Evolutionary conservation across 2,329 filamentous ascomycete species (phyloP), one percentile per base, ranked within the genome.

Genomic region (Monosporascus sp.): DNA sequence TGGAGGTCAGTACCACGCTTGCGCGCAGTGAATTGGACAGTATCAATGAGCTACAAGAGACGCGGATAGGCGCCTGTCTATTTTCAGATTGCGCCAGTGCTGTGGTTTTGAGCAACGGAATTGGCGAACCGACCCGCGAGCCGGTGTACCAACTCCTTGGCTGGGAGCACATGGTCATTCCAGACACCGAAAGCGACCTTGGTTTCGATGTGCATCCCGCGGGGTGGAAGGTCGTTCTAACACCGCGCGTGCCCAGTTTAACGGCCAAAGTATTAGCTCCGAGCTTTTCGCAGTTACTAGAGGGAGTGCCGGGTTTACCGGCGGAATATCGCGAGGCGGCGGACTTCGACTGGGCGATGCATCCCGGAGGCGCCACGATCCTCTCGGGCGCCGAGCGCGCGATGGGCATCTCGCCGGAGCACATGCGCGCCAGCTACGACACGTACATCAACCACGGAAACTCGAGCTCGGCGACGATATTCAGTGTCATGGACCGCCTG

Each of bases 81-180:
- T 89, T 89, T 65, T 87, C 84, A 20, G 86, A 89, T 66, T 88
- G 83, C 58, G 86, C 82, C n/a, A 85, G 84, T 53, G 82, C 85
- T 0, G 68, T 82, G 28, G 72, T 89, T 1, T 63, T 89, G 37
- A 85, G 82, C 63, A 89, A 89, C 62, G 78, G 78, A 1, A 70
- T 88, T 51, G 84, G 79, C 2, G 72, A 70, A 31, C 59, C 67
- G n/a, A 64, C 60, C 1, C 65, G 67, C 6, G 69, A 70, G 43
- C 73, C 77, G 0, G 63, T 81, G 7, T 87, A 86, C 62, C 78
- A 85, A 28, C 67, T 89, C 24, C 71, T 87, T 1, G 84, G 82
- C 2, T 88, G 85, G 84, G 79, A 86, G 37, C 81, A 87, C 65
- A 76, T 76, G 55, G 75, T 82, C 20, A 75, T 89, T 26, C 79